These are phyloP conservation scores for Rosa multiflora DNA, from an alignment of 306 rosid genomes.

Conservation along the genomic window DNA sequence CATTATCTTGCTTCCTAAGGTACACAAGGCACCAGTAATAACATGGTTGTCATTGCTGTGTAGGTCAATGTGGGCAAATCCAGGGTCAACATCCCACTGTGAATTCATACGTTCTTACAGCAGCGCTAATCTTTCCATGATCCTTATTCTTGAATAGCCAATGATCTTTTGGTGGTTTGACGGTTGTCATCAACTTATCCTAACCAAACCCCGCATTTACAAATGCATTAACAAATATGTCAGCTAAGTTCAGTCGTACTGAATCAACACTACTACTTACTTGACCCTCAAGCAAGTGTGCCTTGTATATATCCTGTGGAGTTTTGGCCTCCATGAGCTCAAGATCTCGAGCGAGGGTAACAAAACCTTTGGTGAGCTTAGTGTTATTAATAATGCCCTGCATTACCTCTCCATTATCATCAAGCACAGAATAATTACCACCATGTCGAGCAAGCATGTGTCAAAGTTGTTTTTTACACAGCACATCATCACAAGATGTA, in stretches of 20 bases:
- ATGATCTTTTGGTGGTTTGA: constrained; percentile 61
- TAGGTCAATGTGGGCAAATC: not conserved
- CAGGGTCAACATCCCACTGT: constrained; percentile 54
- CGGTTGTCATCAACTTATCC: constrained; percentile 90
- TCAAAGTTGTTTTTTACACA: constrained; percentile 71
- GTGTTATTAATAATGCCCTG: constrained; percentile 78
- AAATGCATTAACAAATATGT: constrained; percentile 93
- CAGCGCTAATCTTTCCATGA: constrained; percentile 95
- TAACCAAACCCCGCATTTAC: constrained; percentile 99
- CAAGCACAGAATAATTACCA: constrained; percentile 58
- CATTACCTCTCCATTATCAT: constrained; percentile 56
- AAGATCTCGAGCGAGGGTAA: constrained; percentile 93
- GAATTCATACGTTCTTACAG: constrained; percentile 95
- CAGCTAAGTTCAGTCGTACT: constrained; percentile 93
- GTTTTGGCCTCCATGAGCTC: constrained; percentile 98
- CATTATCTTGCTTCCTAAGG: constrained; percentile 95
- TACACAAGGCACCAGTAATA: constrained; percentile 15
- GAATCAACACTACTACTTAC: constrained; percentile 95
- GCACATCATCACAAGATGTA: constrained; percentile 62
- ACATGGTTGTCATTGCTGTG: constrained; percentile 4
- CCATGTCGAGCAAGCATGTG: constrained; percentile 94
- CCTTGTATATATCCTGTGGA: constrained; percentile 96
- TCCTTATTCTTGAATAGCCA: constrained; percentile 97
- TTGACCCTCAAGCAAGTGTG: constrained; percentile 93
- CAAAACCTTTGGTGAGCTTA: constrained; percentile 85